Evolutionary conservation across 1,284 basidiomycete species (phyloP).

Genomic region (Fomes fomentarius): DNA sequence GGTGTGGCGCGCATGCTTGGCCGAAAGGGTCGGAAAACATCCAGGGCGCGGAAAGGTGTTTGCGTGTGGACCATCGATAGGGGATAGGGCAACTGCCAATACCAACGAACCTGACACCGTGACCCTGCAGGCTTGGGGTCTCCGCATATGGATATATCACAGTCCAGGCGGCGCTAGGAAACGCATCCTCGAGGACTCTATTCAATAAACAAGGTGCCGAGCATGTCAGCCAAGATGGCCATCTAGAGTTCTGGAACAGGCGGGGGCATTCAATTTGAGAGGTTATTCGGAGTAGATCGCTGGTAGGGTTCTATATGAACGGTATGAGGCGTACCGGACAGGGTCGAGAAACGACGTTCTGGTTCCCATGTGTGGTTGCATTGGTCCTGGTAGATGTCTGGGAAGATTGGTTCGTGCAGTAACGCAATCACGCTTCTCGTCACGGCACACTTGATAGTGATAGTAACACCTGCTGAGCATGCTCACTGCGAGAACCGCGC

Average conservation of each 20-base stretch:
- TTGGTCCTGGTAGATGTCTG: too few relatives aligned
- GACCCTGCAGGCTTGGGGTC: not conserved
- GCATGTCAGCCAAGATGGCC: not conserved
- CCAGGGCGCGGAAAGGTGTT: conserved; percentile 1
- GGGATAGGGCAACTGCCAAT: too few relatives aligned
- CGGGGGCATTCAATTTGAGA: not conserved
- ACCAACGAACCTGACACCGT: too few relatives aligned
- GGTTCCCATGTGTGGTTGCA: too few relatives aligned
- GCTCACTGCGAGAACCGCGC: too few relatives aligned
- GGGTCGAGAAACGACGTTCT: not conserved
- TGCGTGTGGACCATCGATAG: conserved; percentile 1
- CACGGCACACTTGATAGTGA: too few relatives aligned
- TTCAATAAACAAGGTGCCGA: conserved; percentile 3
- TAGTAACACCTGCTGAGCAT: too few relatives aligned
- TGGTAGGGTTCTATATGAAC: too few relatives aligned
- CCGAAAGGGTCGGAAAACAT: not conserved
- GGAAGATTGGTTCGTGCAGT: too few relatives aligned
- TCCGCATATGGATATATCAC: not conserved
- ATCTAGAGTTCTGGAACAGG: not conserved
- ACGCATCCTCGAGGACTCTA: not conserved
- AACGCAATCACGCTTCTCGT: too few relatives aligned
- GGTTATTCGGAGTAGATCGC: not conserved
- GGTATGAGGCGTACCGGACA: not conserved
- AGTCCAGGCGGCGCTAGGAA: not conserved
- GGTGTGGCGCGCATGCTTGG: not conserved